Evolutionary conservation across 2,329 filamentous ascomycete genomes (phyloP).

Genomic region (Aschersonia sp.): DNA sequence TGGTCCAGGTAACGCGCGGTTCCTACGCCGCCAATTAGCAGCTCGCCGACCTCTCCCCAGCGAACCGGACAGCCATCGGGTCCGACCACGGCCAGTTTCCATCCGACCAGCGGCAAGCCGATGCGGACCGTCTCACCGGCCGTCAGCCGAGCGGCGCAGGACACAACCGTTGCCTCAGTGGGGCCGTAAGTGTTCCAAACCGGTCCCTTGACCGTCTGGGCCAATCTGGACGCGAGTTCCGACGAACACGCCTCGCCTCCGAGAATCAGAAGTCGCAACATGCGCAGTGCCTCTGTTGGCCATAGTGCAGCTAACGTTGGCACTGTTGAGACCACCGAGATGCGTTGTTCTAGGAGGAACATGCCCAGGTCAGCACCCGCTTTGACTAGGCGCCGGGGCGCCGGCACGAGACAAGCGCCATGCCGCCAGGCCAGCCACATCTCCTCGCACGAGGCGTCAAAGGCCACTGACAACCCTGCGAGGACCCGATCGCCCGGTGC

Average conservation of each 20-base stretch:
- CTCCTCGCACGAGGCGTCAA: conserved; percentile 10
- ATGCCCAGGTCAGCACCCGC: conserved; percentile 7
- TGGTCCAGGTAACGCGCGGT: conserved; percentile 7
- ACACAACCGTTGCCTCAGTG: conserved; percentile 10
- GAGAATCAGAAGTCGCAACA: conserved; percentile 7
- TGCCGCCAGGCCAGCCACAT: conserved; percentile 10
- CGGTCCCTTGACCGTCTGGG: conserved; percentile 3
- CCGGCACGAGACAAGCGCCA: conserved; percentile 8
- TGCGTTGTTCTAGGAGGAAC: conserved; percentile 6
- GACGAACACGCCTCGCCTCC: conserved; percentile 9
- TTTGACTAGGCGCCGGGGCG: conserved; percentile 7
- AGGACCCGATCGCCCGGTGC: conserved; percentile 8
- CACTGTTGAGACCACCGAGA: conserved; percentile 9
- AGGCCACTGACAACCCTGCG: conserved; percentile 7
- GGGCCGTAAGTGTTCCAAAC: conserved; percentile 10
- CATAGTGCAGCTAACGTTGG: conserved; percentile 8
- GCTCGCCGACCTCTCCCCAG: conserved; percentile 10
- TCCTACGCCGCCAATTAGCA: conserved; percentile 8
- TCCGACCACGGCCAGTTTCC: conserved; percentile 12
- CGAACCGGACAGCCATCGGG: conserved; percentile 26
- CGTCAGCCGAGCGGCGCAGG: conserved; percentile 6
- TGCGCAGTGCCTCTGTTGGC: conserved; percentile 5
- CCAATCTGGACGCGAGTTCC: conserved; percentile 6
- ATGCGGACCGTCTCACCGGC: conserved; percentile 6
- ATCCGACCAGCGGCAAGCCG: conserved; percentile 7